phyloP scores from a whole-genome alignment of 441 rosid species.

The Theobroma grandiflorum region DNA sequence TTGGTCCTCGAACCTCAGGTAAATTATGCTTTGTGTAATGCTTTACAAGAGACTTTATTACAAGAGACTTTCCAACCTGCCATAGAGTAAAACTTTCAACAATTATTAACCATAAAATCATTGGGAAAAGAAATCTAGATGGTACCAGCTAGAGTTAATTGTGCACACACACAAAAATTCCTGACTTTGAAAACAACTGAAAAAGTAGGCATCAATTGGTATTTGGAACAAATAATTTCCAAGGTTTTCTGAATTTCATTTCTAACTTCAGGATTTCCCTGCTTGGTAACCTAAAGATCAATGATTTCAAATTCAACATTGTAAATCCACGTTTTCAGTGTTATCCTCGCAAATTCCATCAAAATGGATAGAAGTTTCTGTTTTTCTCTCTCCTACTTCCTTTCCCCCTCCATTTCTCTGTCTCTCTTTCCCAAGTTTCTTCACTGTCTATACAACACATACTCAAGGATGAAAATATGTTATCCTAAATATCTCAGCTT shows the following conservation, averaged over 20 bases:
- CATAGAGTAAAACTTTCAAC: constrained; percentile 22
- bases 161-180: background rate
- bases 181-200: background rate
- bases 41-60: constrained; percentile 84
- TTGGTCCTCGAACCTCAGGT: constrained; percentile 90
- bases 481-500: background rate
- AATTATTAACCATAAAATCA: background rate
- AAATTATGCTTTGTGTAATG: constrained; percentile 79
- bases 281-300: background rate
- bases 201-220: background rate
- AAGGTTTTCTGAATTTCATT: too few species aligned
- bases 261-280: constrained; percentile 7
- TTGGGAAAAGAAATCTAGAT: background rate
- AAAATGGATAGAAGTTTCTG: background rate
- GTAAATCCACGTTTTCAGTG: background rate
- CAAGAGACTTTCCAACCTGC: constrained; percentile 91
- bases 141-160: background rate
- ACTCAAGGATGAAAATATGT: background rate
- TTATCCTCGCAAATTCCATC: background rate
- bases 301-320: background rate
- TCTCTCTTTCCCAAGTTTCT: background rate
- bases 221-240: too few species aligned
- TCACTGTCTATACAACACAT: background rate
- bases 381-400: background rate
- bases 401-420: too few species aligned